These are phyloP conservation scores for Lactarius pseudohatsudake DNA, from an alignment of 768 basidiomycete genomes.

Conservation along the genomic window DNA sequence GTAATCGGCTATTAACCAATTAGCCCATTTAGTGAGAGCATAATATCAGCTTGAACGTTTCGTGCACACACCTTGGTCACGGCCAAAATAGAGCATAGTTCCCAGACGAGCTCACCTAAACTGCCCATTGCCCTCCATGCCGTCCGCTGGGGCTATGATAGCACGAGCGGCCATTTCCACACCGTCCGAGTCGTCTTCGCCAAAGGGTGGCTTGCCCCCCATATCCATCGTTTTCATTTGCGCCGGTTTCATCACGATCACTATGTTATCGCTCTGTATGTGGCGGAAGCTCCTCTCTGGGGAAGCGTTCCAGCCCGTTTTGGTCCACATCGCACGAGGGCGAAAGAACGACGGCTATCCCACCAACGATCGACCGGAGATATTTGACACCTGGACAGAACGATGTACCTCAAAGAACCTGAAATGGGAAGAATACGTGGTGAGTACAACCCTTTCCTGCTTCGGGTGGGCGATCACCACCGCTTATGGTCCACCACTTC, in stretches of 20 bases:
- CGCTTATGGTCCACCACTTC: not conserved
- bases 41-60: not conserved
- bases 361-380: conserved; percentile 6
- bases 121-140: not conserved
- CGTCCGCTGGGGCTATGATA: not conserved
- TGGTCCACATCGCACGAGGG: not conserved
- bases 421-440: conserved; percentile 20
- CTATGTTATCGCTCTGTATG: not conserved
- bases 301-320: not conserved
- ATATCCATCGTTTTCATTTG: conserved; percentile 16
- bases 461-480: not conserved
- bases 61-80: not conserved
- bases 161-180: not conserved
- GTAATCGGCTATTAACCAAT: not conserved
- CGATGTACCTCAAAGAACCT: not conserved
- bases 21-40: not conserved
- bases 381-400: conserved; percentile 24
- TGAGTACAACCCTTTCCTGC: not conserved
- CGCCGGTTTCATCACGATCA: conserved; percentile 5
- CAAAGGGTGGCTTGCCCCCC: conserved; percentile 6
- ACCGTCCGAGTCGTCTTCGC: no score
- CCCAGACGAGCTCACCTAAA: not conserved
- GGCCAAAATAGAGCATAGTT: not conserved
- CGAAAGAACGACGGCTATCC: no score
- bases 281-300: conserved; percentile 16